Evolutionary conservation across 1,139 yeast genomes (phyloP).

Genomic region (Kodamaea plutei): DNA sequence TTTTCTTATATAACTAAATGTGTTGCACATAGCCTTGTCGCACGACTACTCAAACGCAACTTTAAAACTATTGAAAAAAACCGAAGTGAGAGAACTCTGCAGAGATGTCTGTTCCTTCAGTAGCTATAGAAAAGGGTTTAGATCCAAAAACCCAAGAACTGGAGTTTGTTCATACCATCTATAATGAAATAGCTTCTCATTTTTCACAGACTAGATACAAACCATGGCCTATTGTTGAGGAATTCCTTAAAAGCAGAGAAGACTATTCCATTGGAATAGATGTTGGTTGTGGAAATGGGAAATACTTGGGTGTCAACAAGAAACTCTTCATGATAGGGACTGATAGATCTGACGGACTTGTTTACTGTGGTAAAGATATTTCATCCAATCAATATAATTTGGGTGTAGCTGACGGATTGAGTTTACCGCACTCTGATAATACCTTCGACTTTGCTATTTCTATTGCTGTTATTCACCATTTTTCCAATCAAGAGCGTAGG

Average conservation of each 20-base stretch:
- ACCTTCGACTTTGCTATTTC: constrained; percentile 87
- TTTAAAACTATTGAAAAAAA: no score
- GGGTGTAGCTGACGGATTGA: constrained; percentile 72
- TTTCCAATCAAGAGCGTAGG: constrained; percentile 79
- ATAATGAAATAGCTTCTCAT: constrained; percentile 87
- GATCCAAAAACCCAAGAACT: constrained; percentile 64
- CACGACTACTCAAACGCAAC: no score
- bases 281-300: constrained; percentile 97
- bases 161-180: constrained; percentile 80
- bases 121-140: constrained; percentile 23
- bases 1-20: no score
- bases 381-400: constrained; percentile 37
- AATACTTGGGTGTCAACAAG: constrained; percentile 70
- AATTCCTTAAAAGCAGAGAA: constrained; percentile 44
- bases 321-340: constrained; percentile 72
- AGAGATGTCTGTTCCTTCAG: constrained; percentile 28
- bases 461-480: constrained; percentile 94
- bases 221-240: constrained; percentile 96
- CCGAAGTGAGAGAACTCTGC: not conserved
- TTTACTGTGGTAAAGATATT: constrained; percentile 59
- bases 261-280: constrained; percentile 51
- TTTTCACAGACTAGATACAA: constrained; percentile 91
- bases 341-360: constrained; percentile 76
- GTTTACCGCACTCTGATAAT: constrained; percentile 57
- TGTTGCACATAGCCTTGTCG: no score